Percentiles rank a stretch among this genome's conserved stretches.
These are phyloP conservation scores for Dictyostelium firmibasis DNA, from an alignment of 78 protist species.

Conservation along the genomic window DNA sequence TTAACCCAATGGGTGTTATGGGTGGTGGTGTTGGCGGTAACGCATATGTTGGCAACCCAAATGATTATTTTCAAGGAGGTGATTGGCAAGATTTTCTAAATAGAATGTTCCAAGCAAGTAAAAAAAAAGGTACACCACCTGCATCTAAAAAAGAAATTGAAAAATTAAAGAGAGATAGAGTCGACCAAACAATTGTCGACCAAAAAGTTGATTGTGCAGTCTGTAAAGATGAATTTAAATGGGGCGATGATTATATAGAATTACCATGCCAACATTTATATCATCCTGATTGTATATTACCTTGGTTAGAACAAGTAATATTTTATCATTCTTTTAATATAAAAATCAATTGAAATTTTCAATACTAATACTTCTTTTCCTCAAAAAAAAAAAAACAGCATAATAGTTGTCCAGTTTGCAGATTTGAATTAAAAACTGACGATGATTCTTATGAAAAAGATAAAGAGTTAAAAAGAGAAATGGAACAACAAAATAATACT, in stretches of 20 bases:
- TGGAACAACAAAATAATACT: slow-evolving; percentile 4
- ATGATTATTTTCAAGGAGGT: slow-evolving; percentile 45
- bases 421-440: slow-evolving; percentile 78
- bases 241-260: slow-evolving; percentile 60
- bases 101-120: slow-evolving; percentile 34
- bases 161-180: slow-evolving; percentile 54
- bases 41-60: background rate
- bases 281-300: slow-evolving; percentile 71
- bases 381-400: background rate
- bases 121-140: slow-evolving; percentile 75
- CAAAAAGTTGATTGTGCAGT: slow-evolving; percentile 67
- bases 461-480: slow-evolving; percentile 16
- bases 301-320: slow-evolving; percentile 51
- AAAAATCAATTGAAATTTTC: background rate
- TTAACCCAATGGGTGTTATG: background rate
- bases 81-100: slow-evolving; percentile 67
- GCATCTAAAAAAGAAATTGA: slow-evolving; percentile 72
- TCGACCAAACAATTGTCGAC: slow-evolving; percentile 32
- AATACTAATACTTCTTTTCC: background rate
- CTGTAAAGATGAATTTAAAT: slow-evolving; percentile 73
- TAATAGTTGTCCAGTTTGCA: slow-evolving; percentile 82
- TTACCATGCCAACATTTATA: slow-evolving; percentile 72
- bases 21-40: background rate
- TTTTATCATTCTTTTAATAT: background rate
- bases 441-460: slow-evolving; percentile 61